Conservation (phyloP, 768 basidiomycete genomes). For the Leucocoprinus sp. region DNA sequence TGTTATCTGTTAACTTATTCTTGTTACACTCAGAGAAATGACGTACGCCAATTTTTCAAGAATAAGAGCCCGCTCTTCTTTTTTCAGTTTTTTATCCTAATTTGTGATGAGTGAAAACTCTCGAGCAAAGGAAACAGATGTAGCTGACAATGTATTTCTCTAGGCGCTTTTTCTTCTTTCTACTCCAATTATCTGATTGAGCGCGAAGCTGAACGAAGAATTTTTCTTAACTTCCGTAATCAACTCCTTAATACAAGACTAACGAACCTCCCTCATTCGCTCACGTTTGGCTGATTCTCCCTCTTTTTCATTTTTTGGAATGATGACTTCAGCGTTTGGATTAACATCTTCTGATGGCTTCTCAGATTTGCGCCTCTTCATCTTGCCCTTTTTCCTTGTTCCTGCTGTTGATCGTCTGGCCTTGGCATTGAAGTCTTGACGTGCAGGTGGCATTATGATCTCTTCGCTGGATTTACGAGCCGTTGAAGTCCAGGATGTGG, state of each 20-base stretch:
- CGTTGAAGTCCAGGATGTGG: not conserved
- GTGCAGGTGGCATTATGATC: slow-evolving; percentile 14
- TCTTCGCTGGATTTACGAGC: not conserved
- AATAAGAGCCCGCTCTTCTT: slow-evolving; percentile 72
- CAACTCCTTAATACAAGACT: not conserved
- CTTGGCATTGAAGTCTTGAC: slow-evolving; percentile 50
- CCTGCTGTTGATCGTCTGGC: slow-evolving; percentile 57
- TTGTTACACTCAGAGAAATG: not conserved
- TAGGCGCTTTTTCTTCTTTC: slow-evolving; percentile 80
- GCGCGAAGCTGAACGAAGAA: slow-evolving; percentile 28
- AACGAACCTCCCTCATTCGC: slow-evolving; percentile 48
- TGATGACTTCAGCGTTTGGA: slow-evolving; percentile 51
- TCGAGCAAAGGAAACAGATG: not conserved
- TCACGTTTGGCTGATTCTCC: slow-evolving; percentile 54
- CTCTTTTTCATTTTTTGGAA: slow-evolving; percentile 50
- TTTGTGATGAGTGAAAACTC: slow-evolving; percentile 7
- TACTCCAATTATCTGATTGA: slow-evolving; percentile 65
- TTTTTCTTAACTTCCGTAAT: slow-evolving; percentile 7
- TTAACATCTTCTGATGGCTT: slow-evolving; percentile 27
- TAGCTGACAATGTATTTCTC: slow-evolving; percentile 86
- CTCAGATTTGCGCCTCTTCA: slow-evolving; percentile 20
- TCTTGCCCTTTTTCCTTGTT: slow-evolving; percentile 56
- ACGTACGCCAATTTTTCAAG: slow-evolving; percentile 80
- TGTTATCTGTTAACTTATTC: slow-evolving; percentile 2
- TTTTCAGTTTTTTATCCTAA: slow-evolving; percentile 87